Evolutionary conservation across 164 flowering plant genomes (phyloP), one percentile per base, ranked within the genome.

Genomic region (Stephania cephalantha): DNA sequence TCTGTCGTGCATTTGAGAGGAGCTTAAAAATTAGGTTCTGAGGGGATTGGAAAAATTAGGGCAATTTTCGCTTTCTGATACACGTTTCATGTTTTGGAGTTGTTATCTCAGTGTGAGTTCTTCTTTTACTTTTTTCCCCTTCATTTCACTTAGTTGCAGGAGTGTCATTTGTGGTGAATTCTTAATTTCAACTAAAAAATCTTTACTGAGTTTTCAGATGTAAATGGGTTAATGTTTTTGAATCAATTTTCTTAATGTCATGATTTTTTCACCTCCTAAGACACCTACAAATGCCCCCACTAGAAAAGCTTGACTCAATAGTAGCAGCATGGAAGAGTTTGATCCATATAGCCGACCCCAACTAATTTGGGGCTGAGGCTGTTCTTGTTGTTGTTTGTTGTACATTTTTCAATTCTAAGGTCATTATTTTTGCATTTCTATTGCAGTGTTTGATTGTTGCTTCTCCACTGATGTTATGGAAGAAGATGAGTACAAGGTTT

Each of bases 361-460:
- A 52, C n/a, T 11, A 9, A 22, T 31, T 35, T 12, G 70, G 4
- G 10, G 30, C 25, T 25, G 25, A 25, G 25, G 25, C 25, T 25
- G 25, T 25, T 25, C 25, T 25, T 25, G 25, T 5, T 11, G 20
- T 15, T 22, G 25, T 12, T 64, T 42, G 15, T 74, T 29, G n/a
- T 8, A 4, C 15, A 66, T 48, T 30, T 46, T 6, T 29, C 30
- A 48, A 30, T 46, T 6, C 18, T 46, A 11, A 15, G n/a, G 45
- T 20, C 10, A 15, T 63, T 63, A 35, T 35, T 35, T 35, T 35
- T 35, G 42, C 42, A 35, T 64, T 46, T 76, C 20, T 68, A 48
- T 67, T 82, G 84, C 91, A 94, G 98, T 94, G 66, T 94, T 94
- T 78, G 97, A 94, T 81, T 88, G 97, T 83, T 94, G 97, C 88